Base-by-base conservation (phyloP, 768 basidiomycete species). In the Termitomyces sp. region DNA sequence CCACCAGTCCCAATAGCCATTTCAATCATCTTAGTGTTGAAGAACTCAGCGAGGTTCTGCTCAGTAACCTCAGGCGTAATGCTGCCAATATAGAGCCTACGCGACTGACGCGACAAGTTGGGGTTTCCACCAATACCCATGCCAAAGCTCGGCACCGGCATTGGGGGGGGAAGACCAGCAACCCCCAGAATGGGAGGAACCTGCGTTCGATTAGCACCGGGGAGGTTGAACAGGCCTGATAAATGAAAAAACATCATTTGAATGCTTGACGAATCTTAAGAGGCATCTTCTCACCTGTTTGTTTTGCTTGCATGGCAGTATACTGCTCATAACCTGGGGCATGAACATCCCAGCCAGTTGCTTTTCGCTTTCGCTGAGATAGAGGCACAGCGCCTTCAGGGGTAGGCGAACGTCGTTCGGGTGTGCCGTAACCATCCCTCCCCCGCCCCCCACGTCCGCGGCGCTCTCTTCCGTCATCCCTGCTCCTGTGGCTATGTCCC, bases 241-340 rank as follows among this genome's bases (percentile, higher is more conserved):
- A 17, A 5, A 27, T 21, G 9, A 9, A n/a, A 9, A 6, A 19
- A 44, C 16, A 34, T 19, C 3, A 16, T 11, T 28, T 9, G 4
- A 10, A 28, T 10, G 9, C 25, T 28, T 14, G 5, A 12, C 19
- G 2, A 28, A 51, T 40, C n/a, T 7, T 27, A 3, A 12, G 37
- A 39, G 11, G 8, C n/a, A 56, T 54, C 50, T 21, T 63, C 78
- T 50, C 62, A 93, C 96, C 97, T 42, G 95, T 98, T 74, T 94
- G 89, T 72, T 99, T 99, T n/a, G 97, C 97, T 69, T 98, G 94
- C 78, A 94, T 81, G 16, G 96, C 94, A 5, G 88, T 88, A 64
- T 97, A 92, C 63, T 91, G 90, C 66, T 98, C 96, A 61, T 97
- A 98, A 4, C 94, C 94, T 3, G 91, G 89, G 17, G 95, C 92